Evolutionary conservation across 2,329 filamentous ascomycete species (phyloP).

Genomic region (Scolecobasidium constrictum): DNA sequence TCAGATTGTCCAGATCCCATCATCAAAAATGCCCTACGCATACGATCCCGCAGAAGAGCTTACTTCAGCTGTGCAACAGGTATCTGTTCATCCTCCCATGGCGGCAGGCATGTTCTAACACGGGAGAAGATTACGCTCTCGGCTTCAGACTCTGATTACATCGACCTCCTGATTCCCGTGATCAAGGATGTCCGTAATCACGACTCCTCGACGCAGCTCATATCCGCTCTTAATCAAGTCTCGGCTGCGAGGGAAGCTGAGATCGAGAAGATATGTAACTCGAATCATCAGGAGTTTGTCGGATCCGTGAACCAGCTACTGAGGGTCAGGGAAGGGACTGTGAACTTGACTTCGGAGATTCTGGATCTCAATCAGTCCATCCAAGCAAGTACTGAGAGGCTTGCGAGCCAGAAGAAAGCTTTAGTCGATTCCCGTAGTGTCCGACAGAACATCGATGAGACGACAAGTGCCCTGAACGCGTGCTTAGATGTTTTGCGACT

Average conservation of each 20-base stretch:
- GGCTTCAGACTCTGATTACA: conserved; percentile 82
- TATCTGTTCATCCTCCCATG: conserved; percentile 19
- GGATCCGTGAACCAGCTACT: conserved; percentile 91
- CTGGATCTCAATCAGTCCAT: conserved; percentile 89
- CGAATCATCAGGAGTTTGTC: conserved; percentile 94
- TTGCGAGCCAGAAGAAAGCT: conserved; percentile 88
- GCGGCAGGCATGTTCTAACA: background rate
- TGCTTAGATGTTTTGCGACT: conserved; percentile 86
- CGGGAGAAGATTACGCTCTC: conserved; percentile 72
- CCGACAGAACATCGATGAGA: conserved; percentile 91
- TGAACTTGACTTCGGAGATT: conserved; percentile 80
- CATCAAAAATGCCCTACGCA: conserved; percentile 10
- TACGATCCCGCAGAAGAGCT: conserved; percentile 37
- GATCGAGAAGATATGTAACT: conserved; percentile 89
- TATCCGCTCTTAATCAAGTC: conserved; percentile 70
- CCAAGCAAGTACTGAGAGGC: conserved; percentile 83
- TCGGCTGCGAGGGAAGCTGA: conserved; percentile 79
- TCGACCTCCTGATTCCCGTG: conserved; percentile 89
- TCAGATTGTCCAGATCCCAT: too few relatives aligned
- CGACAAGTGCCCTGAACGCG: conserved; percentile 75
- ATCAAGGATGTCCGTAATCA: conserved; percentile 80
- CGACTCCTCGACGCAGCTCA: conserved; percentile 60
- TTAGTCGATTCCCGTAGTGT: conserved; percentile 87
- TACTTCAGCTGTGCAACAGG: conserved; percentile 38
- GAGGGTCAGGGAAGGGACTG: conserved; percentile 80